A percentile compares a stretch with the other conserved stretches of the same genome.
Conservation (phyloP, 306 rosid species). For the Cyamopsis tetragonoloba region DNA sequence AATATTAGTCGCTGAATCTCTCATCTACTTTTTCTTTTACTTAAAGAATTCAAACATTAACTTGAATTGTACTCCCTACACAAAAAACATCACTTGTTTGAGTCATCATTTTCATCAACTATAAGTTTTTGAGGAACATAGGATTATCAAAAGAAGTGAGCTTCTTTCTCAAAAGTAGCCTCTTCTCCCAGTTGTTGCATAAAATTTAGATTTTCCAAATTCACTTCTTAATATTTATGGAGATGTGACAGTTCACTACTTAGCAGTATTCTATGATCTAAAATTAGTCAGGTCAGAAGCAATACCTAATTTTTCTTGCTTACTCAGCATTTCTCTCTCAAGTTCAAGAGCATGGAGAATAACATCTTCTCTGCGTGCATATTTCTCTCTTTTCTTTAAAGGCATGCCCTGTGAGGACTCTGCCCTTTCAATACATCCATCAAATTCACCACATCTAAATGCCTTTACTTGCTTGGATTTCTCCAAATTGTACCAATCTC, state of each 20-base stretch:
- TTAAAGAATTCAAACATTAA: constrained; percentile 37
- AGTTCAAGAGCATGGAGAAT: constrained; percentile 94
- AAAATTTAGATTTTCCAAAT: constrained; percentile 31
- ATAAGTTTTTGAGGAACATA: constrained; percentile 41
- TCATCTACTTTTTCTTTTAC: constrained; percentile 33
- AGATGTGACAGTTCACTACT: constrained; percentile 35
- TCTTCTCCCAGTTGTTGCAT: constrained; percentile 36
- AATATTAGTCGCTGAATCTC: constrained; percentile 26
- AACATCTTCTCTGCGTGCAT: constrained; percentile 98
- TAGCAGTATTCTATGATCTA: constrained; percentile 36
- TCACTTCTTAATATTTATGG: constrained; percentile 40
- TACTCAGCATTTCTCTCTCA: constrained; percentile 62
- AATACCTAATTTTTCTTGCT: constrained; percentile 57
- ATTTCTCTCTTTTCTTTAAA: constrained; percentile 89
- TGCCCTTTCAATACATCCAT: constrained; percentile 90
- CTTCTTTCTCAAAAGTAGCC: constrained; percentile 49
- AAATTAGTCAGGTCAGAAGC: constrained; percentile 36
- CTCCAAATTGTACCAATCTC: constrained; percentile 98
- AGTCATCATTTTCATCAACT: constrained; percentile 31
- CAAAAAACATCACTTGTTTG: not conserved
- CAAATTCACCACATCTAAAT: constrained; percentile 93
- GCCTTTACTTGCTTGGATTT: constrained; percentile 97
- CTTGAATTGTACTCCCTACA: not conserved
- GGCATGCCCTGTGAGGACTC: constrained; percentile 89
- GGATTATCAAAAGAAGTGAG: constrained; percentile 38